A percentile compares a stretch with the other conserved stretches of the same genome.
Conservation (phyloP, 1,284 basidiomycete species). For the Cryptococcus neoformans region DNA sequence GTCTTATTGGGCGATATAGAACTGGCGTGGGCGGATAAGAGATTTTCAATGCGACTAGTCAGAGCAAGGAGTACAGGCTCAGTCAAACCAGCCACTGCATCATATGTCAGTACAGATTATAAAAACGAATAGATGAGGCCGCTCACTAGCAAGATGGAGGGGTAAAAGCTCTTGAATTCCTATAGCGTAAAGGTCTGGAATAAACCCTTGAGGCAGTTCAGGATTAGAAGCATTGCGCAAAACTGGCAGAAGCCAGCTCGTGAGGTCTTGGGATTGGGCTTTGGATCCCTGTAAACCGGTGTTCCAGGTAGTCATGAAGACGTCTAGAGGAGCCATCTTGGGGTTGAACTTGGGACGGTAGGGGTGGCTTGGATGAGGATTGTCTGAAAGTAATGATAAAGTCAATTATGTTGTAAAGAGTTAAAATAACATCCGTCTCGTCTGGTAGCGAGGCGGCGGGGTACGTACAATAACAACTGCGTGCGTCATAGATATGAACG, state of each 20-base stretch:
- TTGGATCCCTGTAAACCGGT: constrained; percentile 47
- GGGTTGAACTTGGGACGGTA: neutral
- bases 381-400: neutral
- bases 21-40: constrained; percentile 43
- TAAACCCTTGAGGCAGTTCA: constrained; percentile 15
- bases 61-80: constrained; percentile 33
- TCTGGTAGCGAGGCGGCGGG: no score
- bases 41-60: constrained; percentile 38
- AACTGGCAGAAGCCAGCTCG: constrained; percentile 48
- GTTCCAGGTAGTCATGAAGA: constrained; percentile 50
- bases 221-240: constrained; percentile 33
- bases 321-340: constrained; percentile 38
- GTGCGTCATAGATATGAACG: no score
- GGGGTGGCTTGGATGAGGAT: no score
- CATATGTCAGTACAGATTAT: neutral
- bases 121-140: neutral
- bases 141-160: constrained; percentile 46
- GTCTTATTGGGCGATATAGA: constrained; percentile 25
- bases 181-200: constrained; percentile 80
- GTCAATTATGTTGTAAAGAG: no score
- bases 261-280: constrained; percentile 45
- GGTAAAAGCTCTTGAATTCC: constrained; percentile 92
- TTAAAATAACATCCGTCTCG: neutral
- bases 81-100: constrained; percentile 37
- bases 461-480: no score